phyloP scores from a whole-genome alignment of 768 basidiomycete genomes.

The Exsudoporus frostii region DNA sequence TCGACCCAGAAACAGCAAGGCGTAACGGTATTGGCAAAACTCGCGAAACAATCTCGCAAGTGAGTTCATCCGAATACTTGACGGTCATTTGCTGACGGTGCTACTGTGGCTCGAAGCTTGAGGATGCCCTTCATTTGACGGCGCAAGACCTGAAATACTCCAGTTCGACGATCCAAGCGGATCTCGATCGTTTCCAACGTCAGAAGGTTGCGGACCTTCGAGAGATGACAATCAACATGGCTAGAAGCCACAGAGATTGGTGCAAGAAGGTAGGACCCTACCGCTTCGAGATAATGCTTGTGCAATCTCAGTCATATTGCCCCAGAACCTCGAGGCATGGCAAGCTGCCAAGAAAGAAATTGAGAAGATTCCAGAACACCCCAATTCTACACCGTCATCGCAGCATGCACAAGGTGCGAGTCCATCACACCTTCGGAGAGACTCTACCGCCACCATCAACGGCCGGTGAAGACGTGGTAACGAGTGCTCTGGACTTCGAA shows the following conservation, averaged over 20 bases:
- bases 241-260: constrained; percentile 91
- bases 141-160: constrained; percentile 96
- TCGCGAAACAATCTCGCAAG: constrained; percentile 92
- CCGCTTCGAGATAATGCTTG: constrained; percentile 1
- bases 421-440: constrained; percentile 48
- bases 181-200: constrained; percentile 95
- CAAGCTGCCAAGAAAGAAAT: constrained; percentile 93
- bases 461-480: constrained; percentile 41
- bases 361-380: constrained; percentile 85
- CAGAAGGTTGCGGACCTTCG: constrained; percentile 97
- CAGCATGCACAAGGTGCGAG: constrained; percentile 34
- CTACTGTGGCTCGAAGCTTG: constrained; percentile 56
- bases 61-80: constrained; percentile 33
- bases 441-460: constrained; percentile 70
- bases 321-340: constrained; percentile 94
- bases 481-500: constrained; percentile 4
- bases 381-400: constrained; percentile 59
- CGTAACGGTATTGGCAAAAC: constrained; percentile 93
- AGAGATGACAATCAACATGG: constrained; percentile 91
- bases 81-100: constrained; percentile 14
- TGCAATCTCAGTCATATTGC: constrained; percentile 15
- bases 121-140: constrained; percentile 89
- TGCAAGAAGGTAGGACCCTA: constrained; percentile 73
- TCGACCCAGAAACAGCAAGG: constrained; percentile 93
- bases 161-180: constrained; percentile 93